Conservation (phyloP, 2,329 filamentous ascomycete genomes). For the Epichloe coenophiala region DNA sequence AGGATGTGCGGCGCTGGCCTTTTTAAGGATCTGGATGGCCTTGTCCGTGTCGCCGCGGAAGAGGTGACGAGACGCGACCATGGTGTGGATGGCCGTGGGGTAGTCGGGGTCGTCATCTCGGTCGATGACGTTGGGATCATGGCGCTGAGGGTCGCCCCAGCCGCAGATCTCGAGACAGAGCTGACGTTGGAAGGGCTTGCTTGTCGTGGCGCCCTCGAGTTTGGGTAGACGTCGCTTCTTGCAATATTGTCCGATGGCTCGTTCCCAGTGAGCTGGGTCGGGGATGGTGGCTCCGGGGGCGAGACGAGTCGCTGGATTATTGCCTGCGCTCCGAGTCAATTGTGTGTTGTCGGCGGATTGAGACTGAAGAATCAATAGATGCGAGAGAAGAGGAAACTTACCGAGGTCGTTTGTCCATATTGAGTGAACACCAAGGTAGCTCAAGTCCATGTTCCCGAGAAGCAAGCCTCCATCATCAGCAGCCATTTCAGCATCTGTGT, state of each 20-base stretch:
- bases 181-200: slow-evolving; percentile 56
- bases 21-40: slow-evolving; percentile 57
- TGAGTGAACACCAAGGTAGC: slow-evolving; percentile 59
- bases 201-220: slow-evolving; percentile 50
- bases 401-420: slow-evolving; percentile 62
- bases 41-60: slow-evolving; percentile 57
- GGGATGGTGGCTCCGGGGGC: slow-evolving; percentile 28
- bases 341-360: not conserved
- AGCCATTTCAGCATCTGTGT: slow-evolving; percentile 45
- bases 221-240: slow-evolving; percentile 46
- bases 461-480: slow-evolving; percentile 59
- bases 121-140: slow-evolving; percentile 31
- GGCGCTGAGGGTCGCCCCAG: slow-evolving; percentile 47
- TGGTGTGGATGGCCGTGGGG: slow-evolving; percentile 49
- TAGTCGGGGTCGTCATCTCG: slow-evolving; percentile 29
- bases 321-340: slow-evolving; percentile 24
- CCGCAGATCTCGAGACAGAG: slow-evolving; percentile 63
- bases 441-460: slow-evolving; percentile 52
- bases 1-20: slow-evolving; percentile 46
- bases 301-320: slow-evolving; percentile 33
- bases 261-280: slow-evolving; percentile 43
- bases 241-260: slow-evolving; percentile 49
- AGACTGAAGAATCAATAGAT: not conserved
- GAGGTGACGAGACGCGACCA: slow-evolving; percentile 62
- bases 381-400: slow-evolving; percentile 16